Base-by-base conservation (phyloP, 2,329 filamentous ascomycete species). In the Cytospora piceicola region DNA sequence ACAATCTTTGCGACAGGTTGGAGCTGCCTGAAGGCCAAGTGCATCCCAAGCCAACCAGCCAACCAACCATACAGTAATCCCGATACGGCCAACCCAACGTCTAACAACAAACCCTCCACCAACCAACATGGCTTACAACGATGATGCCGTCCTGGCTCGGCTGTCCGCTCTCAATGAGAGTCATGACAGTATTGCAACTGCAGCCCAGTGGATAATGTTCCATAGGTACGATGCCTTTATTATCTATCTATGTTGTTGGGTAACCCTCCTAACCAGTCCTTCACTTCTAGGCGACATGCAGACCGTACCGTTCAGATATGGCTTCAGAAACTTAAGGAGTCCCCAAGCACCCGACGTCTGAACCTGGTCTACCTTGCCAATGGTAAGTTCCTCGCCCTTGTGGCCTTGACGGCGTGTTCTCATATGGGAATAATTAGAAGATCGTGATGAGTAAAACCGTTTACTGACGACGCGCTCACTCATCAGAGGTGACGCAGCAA, bases 141-240 rank as follows among this genome's bases (percentile, higher is more conserved):
- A 98, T 79, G 95, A 99, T 81, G 92, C 93, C 56, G 93, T 99
- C 64, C 88, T 94, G 77, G 93, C 94, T 62, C 97, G 97, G 82
- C 89, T 99, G 62, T 96, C 94, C 36, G 92, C 93, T 52, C 86
- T 99, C 69, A 97, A 97, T 78, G 96, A 99, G 80, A 96, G 93
- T 14, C 94, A 99, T 77, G 95, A 99, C 76, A 96, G 93, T 79
- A 98, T 99, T 74, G 87, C 96, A 68, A 94, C 92, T 42, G 94
- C 96, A 69, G 93, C 95, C 65, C 94, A 98, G 88, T 99, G 96
- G 96, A 95, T 99, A 68, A 96, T 99, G 90, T 99, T 99, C 77
- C 94, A 99, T 80, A 90, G 93, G 93, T 96, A 88, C 69, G 77
- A 70, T 14, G 67, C 58, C n/a, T 36, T 39, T 6, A 9, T 66